Evolutionary conservation across 768 basidiomycete species (phyloP).

Genomic region (Amanita muscaria): DNA sequence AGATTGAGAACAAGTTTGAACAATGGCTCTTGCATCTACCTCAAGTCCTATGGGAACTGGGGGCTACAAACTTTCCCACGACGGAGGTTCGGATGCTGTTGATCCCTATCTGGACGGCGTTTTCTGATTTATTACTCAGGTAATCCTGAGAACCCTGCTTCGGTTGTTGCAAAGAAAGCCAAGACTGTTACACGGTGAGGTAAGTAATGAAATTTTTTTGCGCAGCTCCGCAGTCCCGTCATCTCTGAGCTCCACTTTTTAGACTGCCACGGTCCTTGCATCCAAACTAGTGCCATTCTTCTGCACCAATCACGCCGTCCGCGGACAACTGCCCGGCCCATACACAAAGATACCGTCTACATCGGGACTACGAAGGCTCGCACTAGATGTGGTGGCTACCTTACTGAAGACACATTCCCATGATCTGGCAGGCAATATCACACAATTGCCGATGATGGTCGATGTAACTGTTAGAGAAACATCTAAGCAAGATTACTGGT

Average conservation of each 20-base stretch:
- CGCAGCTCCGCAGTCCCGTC: not conserved
- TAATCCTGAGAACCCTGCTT: slow-evolving; percentile 56
- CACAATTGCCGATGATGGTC: slow-evolving; percentile 22
- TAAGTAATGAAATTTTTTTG: slow-evolving; percentile 19
- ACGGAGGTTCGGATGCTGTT: slow-evolving; percentile 45
- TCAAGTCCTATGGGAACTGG: slow-evolving; percentile 79
- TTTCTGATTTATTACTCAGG: no score
- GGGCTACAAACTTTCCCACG: slow-evolving; percentile 40
- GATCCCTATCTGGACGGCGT: slow-evolving; percentile 7
- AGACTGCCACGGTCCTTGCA: slow-evolving; percentile 44
- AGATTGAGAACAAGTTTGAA: slow-evolving; percentile 28
- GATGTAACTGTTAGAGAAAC: slow-evolving; percentile 29
- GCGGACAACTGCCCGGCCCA: slow-evolving; percentile 69
- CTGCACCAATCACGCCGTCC: slow-evolving; percentile 61
- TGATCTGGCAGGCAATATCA: slow-evolving; percentile 3
- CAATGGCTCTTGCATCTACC: slow-evolving; percentile 76
- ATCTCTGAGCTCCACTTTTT: not conserved
- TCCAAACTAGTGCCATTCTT: slow-evolving; percentile 76
- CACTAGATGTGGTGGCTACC: slow-evolving; percentile 50
- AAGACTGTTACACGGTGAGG: slow-evolving; percentile 33
- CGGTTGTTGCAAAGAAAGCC: slow-evolving; percentile 49
- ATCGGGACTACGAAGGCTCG: slow-evolving; percentile 42
- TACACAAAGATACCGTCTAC: slow-evolving; percentile 54
- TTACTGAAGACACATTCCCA: slow-evolving; percentile 15
- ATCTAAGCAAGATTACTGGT: slow-evolving; percentile 33